Evolutionary conservation across 2,329 filamentous ascomycete species (phyloP), one percentile per base, ranked within the genome.

Genomic region (Phaeosphaeriaceae sp.): DNA sequence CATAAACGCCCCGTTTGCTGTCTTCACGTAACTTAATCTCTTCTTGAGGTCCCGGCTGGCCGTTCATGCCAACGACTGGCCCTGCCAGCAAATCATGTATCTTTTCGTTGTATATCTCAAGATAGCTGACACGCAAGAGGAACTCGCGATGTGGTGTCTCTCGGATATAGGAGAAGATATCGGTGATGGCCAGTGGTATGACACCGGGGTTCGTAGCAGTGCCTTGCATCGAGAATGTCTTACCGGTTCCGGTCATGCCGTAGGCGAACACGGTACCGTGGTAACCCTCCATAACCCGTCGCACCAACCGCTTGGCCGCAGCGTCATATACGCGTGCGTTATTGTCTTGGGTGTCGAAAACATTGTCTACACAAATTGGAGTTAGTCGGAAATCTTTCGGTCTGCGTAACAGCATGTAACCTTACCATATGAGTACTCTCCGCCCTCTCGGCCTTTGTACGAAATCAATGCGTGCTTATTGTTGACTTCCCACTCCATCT

Each of bases 171-270:
- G 94, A 97, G 74, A 99, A 99, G 43, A 99, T 99, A 70, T 99
- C 94, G 55, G 94, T 97, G 63, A 99, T 97, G 32, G 94, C 94
- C 32, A 97, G 81, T 6, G 94, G 94, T 47, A 99, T 99, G 21
- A 99, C 94, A 77, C 94, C 94, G 1, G 94, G 94, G 32, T 92
- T 96, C 2, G 90, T 90, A 37, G 92, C 92, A 9, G 94, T 99
- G 63, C 94, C 94, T 78, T 99, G 94, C 94, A 99, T 99, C 32
- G 93, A 97, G 73, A 97, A 99, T 0, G 94, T 99, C 78, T 99
- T 99, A 61, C 94, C 94, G 0, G 94, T 97, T 54, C 94, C 94
- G 3, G 94, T 99, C 92, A 97, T 97, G 68, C 94, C 94, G 72
- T 99, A 99, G 15, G 93, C 93, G 72, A 99, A 97, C 18, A 99